A percentile compares a stretch with the other conserved stretches of the same genome.
phyloP scores from a whole-genome alignment of 2,329 filamentous ascomycete genomes.

The Fusarium decemcellulare region DNA sequence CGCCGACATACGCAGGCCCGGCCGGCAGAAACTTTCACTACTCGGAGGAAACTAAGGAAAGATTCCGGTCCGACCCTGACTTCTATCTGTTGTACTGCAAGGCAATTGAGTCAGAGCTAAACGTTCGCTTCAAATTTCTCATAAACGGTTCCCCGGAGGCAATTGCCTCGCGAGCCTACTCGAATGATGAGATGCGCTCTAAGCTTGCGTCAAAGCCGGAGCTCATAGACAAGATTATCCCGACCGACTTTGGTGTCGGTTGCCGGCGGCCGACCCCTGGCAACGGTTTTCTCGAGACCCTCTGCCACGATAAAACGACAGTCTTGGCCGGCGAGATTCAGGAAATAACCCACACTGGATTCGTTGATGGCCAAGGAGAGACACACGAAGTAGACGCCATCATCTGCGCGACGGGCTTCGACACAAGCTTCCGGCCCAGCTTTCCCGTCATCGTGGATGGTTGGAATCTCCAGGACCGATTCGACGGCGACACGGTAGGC shows the following conservation, averaged over 20 bases:
- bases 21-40: not conserved
- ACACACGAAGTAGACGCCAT: not conserved
- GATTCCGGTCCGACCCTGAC: not conserved
- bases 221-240: not conserved
- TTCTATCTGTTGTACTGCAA: not conserved
- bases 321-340: not conserved
- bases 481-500: not conserved
- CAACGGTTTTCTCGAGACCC: constrained; percentile 3
- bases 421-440: not conserved
- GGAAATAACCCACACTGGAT: not conserved
- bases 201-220: not conserved
- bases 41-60: not conserved
- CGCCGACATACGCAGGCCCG: not conserved
- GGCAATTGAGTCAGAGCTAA: not conserved
- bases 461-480: not conserved
- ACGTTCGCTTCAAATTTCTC: not conserved
- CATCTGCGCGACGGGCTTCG: not conserved
- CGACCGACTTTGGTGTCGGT: not conserved
- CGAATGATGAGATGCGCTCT: not conserved
- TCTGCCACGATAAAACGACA: not conserved
- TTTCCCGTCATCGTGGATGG: not conserved
- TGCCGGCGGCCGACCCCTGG: constrained; percentile 7
- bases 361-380: not conserved
- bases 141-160: not conserved
- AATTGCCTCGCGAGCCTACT: not conserved